Base-by-base conservation (phyloP, 257 asterid genomes). In the Solanum virginianum region DNA sequence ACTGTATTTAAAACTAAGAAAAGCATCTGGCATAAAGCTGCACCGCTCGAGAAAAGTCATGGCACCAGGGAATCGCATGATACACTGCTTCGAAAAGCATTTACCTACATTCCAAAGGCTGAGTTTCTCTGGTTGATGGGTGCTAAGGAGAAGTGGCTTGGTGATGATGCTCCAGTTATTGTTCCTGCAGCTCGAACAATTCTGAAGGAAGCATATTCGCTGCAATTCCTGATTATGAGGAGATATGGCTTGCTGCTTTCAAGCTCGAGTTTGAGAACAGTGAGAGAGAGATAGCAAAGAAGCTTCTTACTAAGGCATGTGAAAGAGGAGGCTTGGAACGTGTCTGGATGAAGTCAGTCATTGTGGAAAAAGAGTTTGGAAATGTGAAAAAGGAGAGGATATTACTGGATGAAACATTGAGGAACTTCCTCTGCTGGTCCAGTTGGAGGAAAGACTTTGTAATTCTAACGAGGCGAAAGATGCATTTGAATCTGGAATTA, bases 271-370 rank as follows among this genome's bases (percentile, higher is more conserved):
- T 95, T 88, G 98, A 95, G 94, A 95, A 94, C 90, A 93, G 93
- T 7, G 99, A 95, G 82, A 96, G 97, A 3, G 97, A 94, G 86
- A 92, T 98, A 87, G 99, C 98, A 17, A 88, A 95, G 82, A 91
- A 91, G 92, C 93, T 95, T 87, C 97, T 95, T 86, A 97, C 97
- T 24, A 94, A 95, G 90, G 99, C 97, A 8, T 89, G 99, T 87
- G 98, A 93, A 89, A 92, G 92, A 86, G 98, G 98, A 83, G 97
- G 98, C 62, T 90, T 96, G 7, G 97, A 92, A 87, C 92, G 98
- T 49, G 99, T 95, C n/a, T 95, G 99, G 98, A 94, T 95, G 99
- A 95, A 95, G 87, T 95, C 99, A 2, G 97, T 98, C 7, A 95
- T 95, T 63, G 98, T 94, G 20, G 98, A 95, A 93, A 91, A 97